Evolutionary conservation across 78 protist genomes (phyloP).

Genomic region (Planoprotostelium fungivorum): DNA sequence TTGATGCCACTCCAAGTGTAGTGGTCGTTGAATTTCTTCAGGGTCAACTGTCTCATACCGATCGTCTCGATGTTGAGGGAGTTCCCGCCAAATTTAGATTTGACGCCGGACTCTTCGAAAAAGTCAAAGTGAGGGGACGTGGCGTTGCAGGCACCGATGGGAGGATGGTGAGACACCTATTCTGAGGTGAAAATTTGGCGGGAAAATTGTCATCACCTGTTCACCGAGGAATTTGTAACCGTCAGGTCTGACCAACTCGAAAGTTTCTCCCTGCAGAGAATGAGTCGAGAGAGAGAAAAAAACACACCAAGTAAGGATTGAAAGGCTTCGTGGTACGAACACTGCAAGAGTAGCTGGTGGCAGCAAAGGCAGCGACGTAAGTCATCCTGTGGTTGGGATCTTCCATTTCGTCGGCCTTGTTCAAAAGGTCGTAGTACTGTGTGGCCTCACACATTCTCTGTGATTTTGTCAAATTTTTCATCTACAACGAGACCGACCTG

Average conservation of each 20-base stretch:
- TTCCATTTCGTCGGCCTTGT: conserved; percentile 18
- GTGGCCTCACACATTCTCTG: conserved; percentile 55
- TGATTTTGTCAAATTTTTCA: too few species aligned
- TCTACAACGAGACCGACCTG: too few species aligned
- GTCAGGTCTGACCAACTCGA: background rate
- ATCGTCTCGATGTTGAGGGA: conserved; percentile 48
- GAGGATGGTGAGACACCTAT: conserved; percentile 63
- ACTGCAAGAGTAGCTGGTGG: conserved; percentile 40
- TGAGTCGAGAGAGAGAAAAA: background rate
- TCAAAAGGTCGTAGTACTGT: conserved; percentile 36
- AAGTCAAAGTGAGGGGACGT: conserved; percentile 19
- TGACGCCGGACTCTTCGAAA: conserved; percentile 41
- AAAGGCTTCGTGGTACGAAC: conserved; percentile 48
- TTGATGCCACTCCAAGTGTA: conserved; percentile 52
- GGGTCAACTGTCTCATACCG: conserved; percentile 38
- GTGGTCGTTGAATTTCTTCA: conserved; percentile 34
- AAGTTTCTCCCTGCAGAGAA: background rate
- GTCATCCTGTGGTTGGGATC: conserved; percentile 39
- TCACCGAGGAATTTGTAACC: background rate
- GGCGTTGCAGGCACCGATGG: conserved; percentile 61
- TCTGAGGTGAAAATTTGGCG: conserved; percentile 25
- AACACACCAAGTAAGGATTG: background rate
- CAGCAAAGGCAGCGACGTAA: conserved; percentile 53
- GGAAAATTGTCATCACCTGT: background rate
- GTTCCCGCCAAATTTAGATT: conserved; percentile 59